These are phyloP conservation scores for Taxillus chinensis DNA, from an alignment of 164 flowering plant genomes.

Conservation along the genomic window DNA sequence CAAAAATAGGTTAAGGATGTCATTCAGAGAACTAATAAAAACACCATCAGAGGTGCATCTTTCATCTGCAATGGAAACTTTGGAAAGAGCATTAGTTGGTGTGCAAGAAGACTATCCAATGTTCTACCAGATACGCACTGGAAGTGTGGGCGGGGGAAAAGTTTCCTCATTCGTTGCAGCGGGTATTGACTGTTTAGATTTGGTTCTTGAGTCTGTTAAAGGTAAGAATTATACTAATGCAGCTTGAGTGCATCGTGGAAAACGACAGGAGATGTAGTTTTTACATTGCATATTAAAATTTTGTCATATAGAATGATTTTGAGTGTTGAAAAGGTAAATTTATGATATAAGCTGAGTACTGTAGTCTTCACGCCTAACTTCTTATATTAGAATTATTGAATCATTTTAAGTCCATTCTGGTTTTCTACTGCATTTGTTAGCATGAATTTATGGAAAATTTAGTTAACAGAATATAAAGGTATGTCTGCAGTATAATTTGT, in stretches of 20 bases:
- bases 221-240: constrained; percentile 29
- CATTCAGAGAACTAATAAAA: constrained; percentile 44
- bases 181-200: constrained; percentile 78
- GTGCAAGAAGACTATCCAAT: constrained; percentile 31
- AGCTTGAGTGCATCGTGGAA: not conserved
- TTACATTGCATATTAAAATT: no score
- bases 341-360: no score
- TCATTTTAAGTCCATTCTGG: no score
- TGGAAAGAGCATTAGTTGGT: constrained; percentile 85
- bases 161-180: constrained; percentile 68
- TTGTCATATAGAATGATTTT: not conserved
- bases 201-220: constrained; percentile 64
- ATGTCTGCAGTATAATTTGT: no score
- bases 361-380: no score
- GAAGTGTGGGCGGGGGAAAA: constrained; percentile 43
- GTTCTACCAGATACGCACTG: constrained; percentile 40
- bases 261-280: not conserved
- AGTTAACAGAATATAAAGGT: no score
- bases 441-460: no score
- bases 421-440: no score
- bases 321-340: not conserved
- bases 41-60: constrained; percentile 53
- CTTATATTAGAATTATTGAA: no score
- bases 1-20: constrained; percentile 56
- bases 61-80: constrained; percentile 45